These are phyloP conservation scores for Yamagishiella unicocca DNA, from an alignment of 139 green algal genomes.

Conservation along the genomic window DNA sequence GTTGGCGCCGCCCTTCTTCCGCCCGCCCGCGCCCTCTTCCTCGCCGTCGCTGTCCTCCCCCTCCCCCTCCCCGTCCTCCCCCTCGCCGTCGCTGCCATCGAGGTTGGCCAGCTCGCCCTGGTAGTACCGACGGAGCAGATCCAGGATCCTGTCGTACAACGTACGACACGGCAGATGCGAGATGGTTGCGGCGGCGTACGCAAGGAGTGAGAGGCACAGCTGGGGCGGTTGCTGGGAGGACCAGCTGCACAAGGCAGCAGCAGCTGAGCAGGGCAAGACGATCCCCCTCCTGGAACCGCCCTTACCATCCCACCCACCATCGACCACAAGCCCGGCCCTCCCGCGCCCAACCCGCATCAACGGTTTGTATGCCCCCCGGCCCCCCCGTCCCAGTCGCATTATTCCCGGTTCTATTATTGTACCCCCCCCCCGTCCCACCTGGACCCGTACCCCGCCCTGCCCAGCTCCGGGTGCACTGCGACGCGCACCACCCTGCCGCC, in stretches of 20 bases:
- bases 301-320: conserved; percentile 23
- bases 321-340: too few species aligned
- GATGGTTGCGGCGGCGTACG: too few species aligned
- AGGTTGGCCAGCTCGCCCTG: conserved; percentile 67
- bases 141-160: conserved; percentile 53
- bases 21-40: not conserved
- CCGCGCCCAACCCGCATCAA: conserved; percentile 57
- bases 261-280: too few species aligned
- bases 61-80: conserved; percentile 1
- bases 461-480: conserved; percentile 94
- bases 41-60: conserved; percentile 22
- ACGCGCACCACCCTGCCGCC: conserved; percentile 96
- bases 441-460: conserved; percentile 88
- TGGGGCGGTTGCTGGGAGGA: too few species aligned
- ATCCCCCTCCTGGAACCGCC: conserved; percentile 16
- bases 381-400: too few species aligned
- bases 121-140: conserved; percentile 73
- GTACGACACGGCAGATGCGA: too few species aligned
- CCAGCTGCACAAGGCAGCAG: too few species aligned
- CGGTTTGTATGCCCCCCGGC: too few species aligned
- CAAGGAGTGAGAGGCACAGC: too few species aligned
- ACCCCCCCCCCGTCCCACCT: conserved; percentile 51
- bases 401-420: too few species aligned
- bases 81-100: conserved; percentile 46
- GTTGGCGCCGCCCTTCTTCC: conserved; percentile 41